phyloP scores from a whole-genome alignment of 257 asterid genomes.

The Forsythia viridissima region DNA sequence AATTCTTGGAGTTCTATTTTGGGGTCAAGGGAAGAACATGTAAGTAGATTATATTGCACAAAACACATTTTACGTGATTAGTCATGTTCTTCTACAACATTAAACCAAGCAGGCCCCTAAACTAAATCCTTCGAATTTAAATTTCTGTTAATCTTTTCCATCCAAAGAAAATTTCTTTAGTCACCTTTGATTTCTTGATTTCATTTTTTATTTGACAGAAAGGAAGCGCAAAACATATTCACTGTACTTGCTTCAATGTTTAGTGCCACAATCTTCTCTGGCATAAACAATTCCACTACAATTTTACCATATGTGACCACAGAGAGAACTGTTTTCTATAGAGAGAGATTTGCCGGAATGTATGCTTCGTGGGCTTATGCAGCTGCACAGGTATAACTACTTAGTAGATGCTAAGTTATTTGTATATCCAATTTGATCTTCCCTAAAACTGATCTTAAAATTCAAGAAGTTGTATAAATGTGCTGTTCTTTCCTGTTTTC shows the following conservation, averaged over 20 bases:
- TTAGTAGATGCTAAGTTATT: neutral
- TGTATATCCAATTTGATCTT: neutral
- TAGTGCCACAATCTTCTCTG: slow-evolving; percentile 17
- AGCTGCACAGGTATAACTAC: slow-evolving; percentile 31
- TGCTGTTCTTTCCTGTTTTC: neutral
- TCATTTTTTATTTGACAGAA: slow-evolving; percentile 1
- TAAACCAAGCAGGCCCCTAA: neutral
- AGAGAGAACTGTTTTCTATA: slow-evolving; percentile 29
- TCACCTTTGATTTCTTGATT: neutral
- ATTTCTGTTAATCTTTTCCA: neutral
- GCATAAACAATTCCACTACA: slow-evolving; percentile 19
- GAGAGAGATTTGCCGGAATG: slow-evolving; percentile 38
- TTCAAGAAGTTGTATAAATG: neutral
- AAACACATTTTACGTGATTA: no score
- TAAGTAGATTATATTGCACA: neutral
- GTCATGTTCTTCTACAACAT: neutral
- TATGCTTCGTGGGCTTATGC: slow-evolving; percentile 33
- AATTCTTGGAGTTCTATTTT: slow-evolving; percentile 22
- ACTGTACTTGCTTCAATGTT: slow-evolving; percentile 27
- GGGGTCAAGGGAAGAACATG: slow-evolving; percentile 30
- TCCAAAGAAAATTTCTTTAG: neutral
- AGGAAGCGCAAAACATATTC: slow-evolving; percentile 12
- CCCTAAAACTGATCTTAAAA: neutral
- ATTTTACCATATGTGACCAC: slow-evolving; percentile 18
- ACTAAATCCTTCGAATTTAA: neutral